Evolutionary conservation across 106 monocot genomes (phyloP), one percentile per base, ranked within the genome.

Genomic region (Narthecium ossifragum): DNA sequence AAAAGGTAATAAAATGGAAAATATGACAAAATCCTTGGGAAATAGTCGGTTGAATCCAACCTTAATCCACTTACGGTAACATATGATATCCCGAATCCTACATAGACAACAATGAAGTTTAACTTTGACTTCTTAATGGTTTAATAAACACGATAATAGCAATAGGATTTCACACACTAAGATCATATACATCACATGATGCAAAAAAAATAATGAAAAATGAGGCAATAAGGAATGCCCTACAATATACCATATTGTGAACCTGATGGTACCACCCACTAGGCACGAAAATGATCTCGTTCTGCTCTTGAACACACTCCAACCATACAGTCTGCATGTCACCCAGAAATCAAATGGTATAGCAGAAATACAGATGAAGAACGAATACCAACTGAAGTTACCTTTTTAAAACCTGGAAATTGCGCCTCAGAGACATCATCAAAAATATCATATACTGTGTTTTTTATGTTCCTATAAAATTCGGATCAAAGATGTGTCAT

Each of bases 201-300:
- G 36, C 10, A 36, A 36, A 36, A 6, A 36, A 5, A 6, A 6
- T 10, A 36, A 36, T 10, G 8, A 26, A 52, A 6, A 23, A 52
- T 26, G 8, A 52, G 52, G 8, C 26, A 3, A 26, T 8, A 52
- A 9, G 8, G 24, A 12, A 18, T 34, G 4, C 23, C 34, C 3
- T 20, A 22, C 32, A 53, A 45, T 50, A 66, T 75, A 92, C 91
- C 80, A 92, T 64, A 71, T 94, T 94, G 69, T 75, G 82, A 38
- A 98, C 96, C 73, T 98, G 90, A 79, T 98, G 96, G 56, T 87
- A 91, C 96, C 96, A 98, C 60, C 90, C 96, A 68, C 90, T 98
- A 23, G 96, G 96, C n/a, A 91, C 90, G 81, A 98, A 98, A 51
- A 98, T 87, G 23, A 90, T 67, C 46, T 90, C 96, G 63, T 82